Evolutionary conservation across 495 filamentous ascomycete species (phyloP), one percentile per base, ranked within the genome.

Genomic region (Stereocaulon alpinum): DNA sequence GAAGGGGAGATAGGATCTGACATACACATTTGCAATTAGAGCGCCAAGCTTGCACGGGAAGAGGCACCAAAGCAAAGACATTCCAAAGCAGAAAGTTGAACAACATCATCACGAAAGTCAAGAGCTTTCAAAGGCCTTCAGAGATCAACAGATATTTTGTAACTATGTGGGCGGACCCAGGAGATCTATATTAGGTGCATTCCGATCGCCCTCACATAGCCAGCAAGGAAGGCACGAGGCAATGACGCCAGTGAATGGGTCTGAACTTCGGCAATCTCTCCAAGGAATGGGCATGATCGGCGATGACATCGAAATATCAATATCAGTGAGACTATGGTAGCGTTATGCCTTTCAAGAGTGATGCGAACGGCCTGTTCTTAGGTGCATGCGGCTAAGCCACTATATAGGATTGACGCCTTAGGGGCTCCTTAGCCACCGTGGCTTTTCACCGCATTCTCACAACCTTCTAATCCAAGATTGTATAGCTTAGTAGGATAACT

Each of bases 11-110:
- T 17, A 27, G 17, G 29, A 29, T 9, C 22, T n/a, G 40, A 18
- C 58, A 24, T 55, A 61, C 58, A 48, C 58, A 61, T 61, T 61
- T 61, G 51, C 58, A 61, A 30, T 45, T 22, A 7, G 34, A 41
- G 18, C 32, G 37, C 24, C 37, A 50, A 27, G 48, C 56, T 6
- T 58, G 56, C 10, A 40, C n/a, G 3, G 48, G 12, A n/a, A 58
- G 12, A 20, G 22, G 30, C 7, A 27, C 37, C 24, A 20, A 58
- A 58, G 34, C 56, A 49, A 41, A 3, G 12, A 50, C 17, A 7
- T 12, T 24, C 4, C 15, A 49, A 2, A 42, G 34, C 3, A 58
- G 30, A 6, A 44, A 40, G 9, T 20, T 34, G 29, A 6, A 40
- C 9, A 41, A 12, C 34, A 58, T 48, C 20, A 42, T 42, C 20